Evolutionary conservation across 345 rosid species (phyloP), one percentile per base, ranked within the genome.

Genomic region (Aquilaria malaccensis): DNA sequence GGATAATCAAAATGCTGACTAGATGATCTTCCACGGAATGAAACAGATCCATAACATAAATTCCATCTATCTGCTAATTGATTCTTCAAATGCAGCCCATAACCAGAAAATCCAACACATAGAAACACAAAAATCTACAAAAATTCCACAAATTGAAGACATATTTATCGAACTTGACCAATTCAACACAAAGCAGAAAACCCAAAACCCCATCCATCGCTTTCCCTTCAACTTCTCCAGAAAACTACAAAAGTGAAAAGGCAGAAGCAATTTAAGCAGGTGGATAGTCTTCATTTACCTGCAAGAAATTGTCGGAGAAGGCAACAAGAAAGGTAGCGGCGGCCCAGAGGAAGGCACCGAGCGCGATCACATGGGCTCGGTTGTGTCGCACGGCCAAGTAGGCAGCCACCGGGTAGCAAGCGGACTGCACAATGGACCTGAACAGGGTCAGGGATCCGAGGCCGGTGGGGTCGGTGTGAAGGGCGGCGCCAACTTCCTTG

Each of bases 401-500:
- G 49, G 81, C 95, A 0, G 90, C 90, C 6, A 87, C 52, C 1
- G 88, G 90, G 74, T 82, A 87, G 56, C 86, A 81, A 53, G 71
- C 59, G 13, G 82, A 65, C 71, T 83, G 90, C 2, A 85, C 89
- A 14, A 79, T 71, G 60, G 88, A 83, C 65, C 89, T 71, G 45
- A 85, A 67, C 45, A 89, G 74, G 15, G 96, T 85, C 30, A 93
- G 72, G 1, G 95, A 83, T 2, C 96, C 98, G 52, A 93, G 74
- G 2, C 90, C 91, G 0, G 96, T 87, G 13, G 96, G 97, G 70
- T 87, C 94, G 2, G 83, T 74, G 71, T 87, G 91, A 0, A 93
- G 79, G 62, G 89, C 97, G 0, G 77, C 91, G 0, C 97, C 97
- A n/a, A 93, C 91, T 65, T 93, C 97, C 73, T 77, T 85, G 77